Percentiles rank a stretch among this genome's conserved stretches.
Conservation (phyloP, 208 protist species). For the Phytomonas sp. region DNA sequence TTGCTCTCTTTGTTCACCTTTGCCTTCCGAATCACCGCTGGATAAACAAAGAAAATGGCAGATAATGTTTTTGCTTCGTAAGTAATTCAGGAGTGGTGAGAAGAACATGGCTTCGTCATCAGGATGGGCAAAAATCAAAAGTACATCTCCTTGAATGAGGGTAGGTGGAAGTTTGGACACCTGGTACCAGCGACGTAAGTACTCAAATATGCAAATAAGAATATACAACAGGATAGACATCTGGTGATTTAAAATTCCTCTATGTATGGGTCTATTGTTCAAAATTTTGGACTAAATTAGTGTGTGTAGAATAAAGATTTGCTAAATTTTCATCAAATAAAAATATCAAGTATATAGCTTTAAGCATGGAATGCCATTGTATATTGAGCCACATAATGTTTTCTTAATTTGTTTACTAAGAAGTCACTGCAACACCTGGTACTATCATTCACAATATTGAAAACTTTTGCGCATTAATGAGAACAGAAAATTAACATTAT, state of each 20-base stretch:
- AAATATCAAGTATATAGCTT: not conserved
- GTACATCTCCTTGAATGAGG: constrained; percentile 63
- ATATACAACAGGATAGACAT: constrained; percentile 1
- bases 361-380: not conserved
- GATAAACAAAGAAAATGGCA: constrained; percentile 92
- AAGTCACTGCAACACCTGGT: not conserved
- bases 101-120: constrained; percentile 93
- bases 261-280: constrained; percentile 3
- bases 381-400: not conserved
- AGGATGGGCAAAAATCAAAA: constrained; percentile 87
- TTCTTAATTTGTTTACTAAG: not conserved
- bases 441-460: not conserved
- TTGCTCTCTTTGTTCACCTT: constrained; percentile 64
- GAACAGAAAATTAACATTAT: constrained; percentile 2
- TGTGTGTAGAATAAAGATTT: not conserved
- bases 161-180: constrained; percentile 14
- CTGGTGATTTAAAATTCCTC: not conserved
- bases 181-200: constrained; percentile 38
- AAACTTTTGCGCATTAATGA: not conserved
- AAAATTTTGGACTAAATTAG: not conserved
- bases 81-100: constrained; percentile 51
- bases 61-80: constrained; percentile 25
- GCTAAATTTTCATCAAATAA: constrained; percentile 7
- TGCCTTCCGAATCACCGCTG: constrained; percentile 78
- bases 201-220: not conserved